Base-by-base conservation (phyloP, 192 early-diverging fungal genomes). In the Entomortierella beljakovae region DNA sequence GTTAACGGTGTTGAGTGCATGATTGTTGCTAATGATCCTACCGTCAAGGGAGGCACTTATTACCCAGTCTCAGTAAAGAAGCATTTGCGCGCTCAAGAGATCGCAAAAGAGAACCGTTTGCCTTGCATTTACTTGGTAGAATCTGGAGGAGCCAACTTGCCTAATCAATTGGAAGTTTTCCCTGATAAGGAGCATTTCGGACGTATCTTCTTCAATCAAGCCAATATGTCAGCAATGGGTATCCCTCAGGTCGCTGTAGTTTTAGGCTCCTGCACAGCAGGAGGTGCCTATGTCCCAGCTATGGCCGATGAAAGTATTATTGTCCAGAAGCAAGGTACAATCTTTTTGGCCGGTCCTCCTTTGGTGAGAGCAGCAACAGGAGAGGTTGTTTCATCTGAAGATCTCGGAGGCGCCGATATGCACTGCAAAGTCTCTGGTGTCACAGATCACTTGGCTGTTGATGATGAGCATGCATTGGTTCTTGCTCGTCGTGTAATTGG, bases 231-330 rank as follows among this genome's bases (percentile, higher is more conserved):
- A 16, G 80, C 87, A 5, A 51, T 66, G 68, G 94, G 94, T 40
- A 96, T 99, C 60, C 96, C 97, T 50, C 97, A 99, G 84, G 90
- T 99, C 46, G 97, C 97, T n/a, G 94, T 96, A 43, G 97, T 99
- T 8, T 89, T 99, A 85, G 97, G 97, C 20, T 96, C 94, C 20
- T 99, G 97, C 85, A 98, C 97, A 23, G 97, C 97, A 22, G 96
- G 96, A 67, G 95, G 97, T 61, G 97, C 97, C 2, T 98, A 98
- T 80, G 96, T 98, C 29, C 97, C 97, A 46, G 96, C 97, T 15
- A 98, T 98, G 97, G 94, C 96, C 38, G 97, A 98, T 81, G 95
- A 98, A 82, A 94, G 92, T 85, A 92, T 98, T 62, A 98, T 98
- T 86, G 97, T 98, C 34, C 86, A 87, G 63, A 93, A 92, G 33